These are phyloP conservation scores for Fagus crenata DNA, from an alignment of 306 rosid genomes.

Conservation along the genomic window DNA sequence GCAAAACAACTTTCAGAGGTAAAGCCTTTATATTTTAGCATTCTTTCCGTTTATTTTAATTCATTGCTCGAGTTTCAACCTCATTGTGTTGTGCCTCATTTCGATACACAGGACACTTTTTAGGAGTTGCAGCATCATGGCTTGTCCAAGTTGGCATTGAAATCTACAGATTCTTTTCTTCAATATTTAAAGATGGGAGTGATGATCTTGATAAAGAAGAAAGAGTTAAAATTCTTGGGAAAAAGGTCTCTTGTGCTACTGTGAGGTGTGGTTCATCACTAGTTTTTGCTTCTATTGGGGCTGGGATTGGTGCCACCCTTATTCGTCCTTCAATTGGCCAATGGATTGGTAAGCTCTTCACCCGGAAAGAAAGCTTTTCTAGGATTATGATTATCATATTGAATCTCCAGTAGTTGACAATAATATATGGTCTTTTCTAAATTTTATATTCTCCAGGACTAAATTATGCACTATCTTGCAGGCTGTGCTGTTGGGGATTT, in stretches of 20 bases:
- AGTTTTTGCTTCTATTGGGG: constrained; percentile 77
- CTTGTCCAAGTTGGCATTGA: constrained; percentile 69
- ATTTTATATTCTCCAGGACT: background rate
- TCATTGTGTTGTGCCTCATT: constrained; percentile 25
- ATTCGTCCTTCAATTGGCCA: constrained; percentile 69
- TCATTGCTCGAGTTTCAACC: constrained; percentile 19
- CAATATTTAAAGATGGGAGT: constrained; percentile 31
- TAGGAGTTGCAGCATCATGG: constrained; percentile 88
- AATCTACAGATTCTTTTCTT: constrained; percentile 41
- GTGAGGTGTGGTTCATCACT: constrained; percentile 64
- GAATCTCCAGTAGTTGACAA: background rate
- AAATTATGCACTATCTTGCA: constrained; percentile 28
- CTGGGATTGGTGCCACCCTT: constrained; percentile 72
- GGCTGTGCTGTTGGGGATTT: constrained; percentile 79
- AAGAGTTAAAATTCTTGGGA: constrained; percentile 38
- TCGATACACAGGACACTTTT: constrained; percentile 50
- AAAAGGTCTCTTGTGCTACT: constrained; percentile 51
- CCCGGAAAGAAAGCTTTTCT: background rate
- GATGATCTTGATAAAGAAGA: constrained; percentile 38
- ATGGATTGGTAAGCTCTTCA: constrained; percentile 68
- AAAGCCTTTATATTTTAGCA: background rate
- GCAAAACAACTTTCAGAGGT: constrained; percentile 84
- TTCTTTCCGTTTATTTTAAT: background rate
- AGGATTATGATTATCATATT: constrained; percentile 2
- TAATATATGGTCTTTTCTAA: background rate